Evolutionary conservation across 2,329 filamentous ascomycete genomes (phyloP), one percentile per base, ranked within the genome.

Genomic region (Cytospora mali): DNA sequence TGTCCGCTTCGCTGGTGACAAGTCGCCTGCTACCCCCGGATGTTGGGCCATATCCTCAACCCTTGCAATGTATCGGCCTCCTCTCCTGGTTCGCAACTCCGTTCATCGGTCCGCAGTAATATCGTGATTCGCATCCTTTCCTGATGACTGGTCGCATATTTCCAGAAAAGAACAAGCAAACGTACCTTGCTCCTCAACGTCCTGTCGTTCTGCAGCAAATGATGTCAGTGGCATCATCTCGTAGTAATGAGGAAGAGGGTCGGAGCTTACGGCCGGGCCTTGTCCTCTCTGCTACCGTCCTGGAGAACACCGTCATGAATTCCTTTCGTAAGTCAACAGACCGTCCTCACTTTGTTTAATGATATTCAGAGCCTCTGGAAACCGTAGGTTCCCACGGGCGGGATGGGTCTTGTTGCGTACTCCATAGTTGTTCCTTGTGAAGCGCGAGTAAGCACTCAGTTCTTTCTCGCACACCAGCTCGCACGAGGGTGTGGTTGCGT

Each of bases 231-330:
- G 18, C 42, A 23, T 58, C 35, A 46, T n/a, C 10, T 33, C 39
- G 21, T 5, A 39, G 25, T 28, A 42, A 28, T 14, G 6, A n/a
- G n/a, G 6, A 28, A 53, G 23, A 25, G 16, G n/a, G n/a, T n/a
- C n/a, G n/a, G 6, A 28, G 55, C 62, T 62, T 66, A 57, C 46
- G 62, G 50, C 66, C 52, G 16, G 66, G 63, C 62, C 69, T 70
- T 65, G 92, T 97, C 70, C 91, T 85, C 78, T 96, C 91, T 66
- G 94, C 94, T 55, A 97, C 89, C 21, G 90, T 94, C 77, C 92
- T 92, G 76, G 87, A 86, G 80, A 96, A 94, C 71, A 97, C 81
- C 62, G 87, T 90, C 88, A 96, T 91, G 82, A 96, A 88, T 76
- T 89, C 81, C 64, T 65, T 53, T 14, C 31, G 27, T 29, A 4